A percentile compares a stretch with the other conserved stretches of the same genome.
These are phyloP conservation scores for Aspergillus pseudoglaucus DNA, from an alignment of 2,329 filamentous ascomycete genomes.

Conservation along the genomic window DNA sequence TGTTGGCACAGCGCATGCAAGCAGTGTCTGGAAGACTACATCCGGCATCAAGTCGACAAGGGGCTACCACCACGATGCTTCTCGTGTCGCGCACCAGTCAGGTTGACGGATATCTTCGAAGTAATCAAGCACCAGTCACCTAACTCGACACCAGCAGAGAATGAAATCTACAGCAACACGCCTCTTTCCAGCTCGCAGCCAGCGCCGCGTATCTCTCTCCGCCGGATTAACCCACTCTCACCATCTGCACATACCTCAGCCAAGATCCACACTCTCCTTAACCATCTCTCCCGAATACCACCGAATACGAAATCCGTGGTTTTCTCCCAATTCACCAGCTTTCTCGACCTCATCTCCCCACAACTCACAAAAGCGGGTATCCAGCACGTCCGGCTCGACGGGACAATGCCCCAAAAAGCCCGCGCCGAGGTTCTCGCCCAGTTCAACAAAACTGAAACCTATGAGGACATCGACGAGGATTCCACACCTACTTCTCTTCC, in stretches of 20 bases:
- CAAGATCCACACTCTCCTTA: conserved; percentile 76
- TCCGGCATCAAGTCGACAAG: conserved; percentile 76
- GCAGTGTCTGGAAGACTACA: conserved; percentile 82
- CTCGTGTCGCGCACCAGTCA: conserved; percentile 79
- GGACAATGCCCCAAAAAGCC: conserved; percentile 78
- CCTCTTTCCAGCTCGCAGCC: conserved; percentile 30
- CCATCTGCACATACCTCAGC: conserved; percentile 57
- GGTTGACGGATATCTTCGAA: conserved; percentile 79
- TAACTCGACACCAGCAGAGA: conserved; percentile 38
- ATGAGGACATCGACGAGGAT: conserved; percentile 31
- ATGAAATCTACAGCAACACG: conserved; percentile 36
- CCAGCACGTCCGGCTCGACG: conserved; percentile 79
- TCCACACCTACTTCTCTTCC: conserved; percentile 11
- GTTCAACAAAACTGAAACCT: conserved; percentile 52
- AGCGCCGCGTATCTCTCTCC: conserved; percentile 51
- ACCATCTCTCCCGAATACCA: conserved; percentile 65
- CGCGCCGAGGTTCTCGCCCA: conserved; percentile 70
- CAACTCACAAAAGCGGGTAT: conserved; percentile 68
- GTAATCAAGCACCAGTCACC: conserved; percentile 65
- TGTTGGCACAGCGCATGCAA: conserved; percentile 99
- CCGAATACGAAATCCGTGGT: conserved; percentile 77
- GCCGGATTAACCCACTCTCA: conserved; percentile 59
- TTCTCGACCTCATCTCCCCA: conserved; percentile 82
- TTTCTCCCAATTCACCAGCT: conserved; percentile 96
- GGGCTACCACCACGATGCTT: conserved; percentile 75